phyloP scores from a whole-genome alignment of 495 filamentous ascomycete genomes.

The Trichocladium uniseriatum region DNA sequence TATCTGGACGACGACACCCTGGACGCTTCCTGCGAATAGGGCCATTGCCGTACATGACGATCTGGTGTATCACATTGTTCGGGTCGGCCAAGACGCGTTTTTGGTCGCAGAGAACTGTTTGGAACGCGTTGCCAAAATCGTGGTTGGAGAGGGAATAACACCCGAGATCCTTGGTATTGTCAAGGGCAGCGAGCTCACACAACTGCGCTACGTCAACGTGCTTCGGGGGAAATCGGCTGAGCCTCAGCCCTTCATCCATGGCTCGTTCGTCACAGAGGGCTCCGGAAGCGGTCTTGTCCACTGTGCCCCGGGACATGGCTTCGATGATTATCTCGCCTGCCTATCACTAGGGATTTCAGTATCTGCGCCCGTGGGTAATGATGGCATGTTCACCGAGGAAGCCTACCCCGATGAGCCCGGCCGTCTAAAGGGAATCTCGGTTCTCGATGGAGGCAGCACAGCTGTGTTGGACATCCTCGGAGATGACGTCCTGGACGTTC shows the following conservation, averaged over 20 bases:
- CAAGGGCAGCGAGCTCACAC: conserved; percentile 54
- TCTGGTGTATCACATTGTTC: conserved; percentile 63
- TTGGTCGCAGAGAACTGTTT: conserved; percentile 57
- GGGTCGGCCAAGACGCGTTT: conserved; percentile 42
- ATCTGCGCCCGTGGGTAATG: conserved; percentile 71
- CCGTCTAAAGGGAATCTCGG: conserved; percentile 39
- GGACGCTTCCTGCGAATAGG: conserved; percentile 90
- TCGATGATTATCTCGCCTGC: conserved; percentile 91
- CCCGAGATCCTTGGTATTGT: conserved; percentile 49
- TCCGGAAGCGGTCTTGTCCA: conserved; percentile 92
- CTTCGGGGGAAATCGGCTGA: conserved; percentile 46
- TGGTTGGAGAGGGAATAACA: conserved; percentile 19
- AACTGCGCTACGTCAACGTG: conserved; percentile 55
- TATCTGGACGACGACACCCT: conserved; percentile 97
- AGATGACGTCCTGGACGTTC: conserved; percentile 51
- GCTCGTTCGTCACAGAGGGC: conserved; percentile 74
- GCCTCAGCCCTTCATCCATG: conserved; percentile 62
- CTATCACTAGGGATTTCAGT: conserved; percentile 52
- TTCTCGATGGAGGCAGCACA: conserved; percentile 50
- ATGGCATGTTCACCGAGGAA: conserved; percentile 67
- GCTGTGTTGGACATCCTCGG: conserved; percentile 58
- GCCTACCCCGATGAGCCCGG: conserved; percentile 59
- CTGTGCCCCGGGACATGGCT: conserved; percentile 86
- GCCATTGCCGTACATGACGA: conserved; percentile 71
- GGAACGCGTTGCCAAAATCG: conserved; percentile 31